Conservation (phyloP, 345 rosid genomes). For the Rhodomyrtus tomentosa region DNA sequence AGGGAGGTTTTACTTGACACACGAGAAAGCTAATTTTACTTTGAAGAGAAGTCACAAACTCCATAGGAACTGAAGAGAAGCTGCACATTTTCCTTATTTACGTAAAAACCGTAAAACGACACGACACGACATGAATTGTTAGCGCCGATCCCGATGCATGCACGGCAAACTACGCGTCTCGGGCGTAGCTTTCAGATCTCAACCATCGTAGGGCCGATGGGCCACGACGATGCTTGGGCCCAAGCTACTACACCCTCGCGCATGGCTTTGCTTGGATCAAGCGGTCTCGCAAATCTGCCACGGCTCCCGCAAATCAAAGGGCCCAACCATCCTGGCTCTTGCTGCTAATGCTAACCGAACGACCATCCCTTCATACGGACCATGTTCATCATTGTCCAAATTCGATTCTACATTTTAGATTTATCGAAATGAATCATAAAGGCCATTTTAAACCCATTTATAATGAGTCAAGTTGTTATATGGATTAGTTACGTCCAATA, state of each 20-base stretch:
- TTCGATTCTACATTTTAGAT: too few relatives aligned
- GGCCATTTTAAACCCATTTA: too few relatives aligned
- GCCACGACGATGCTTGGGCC: background rate
- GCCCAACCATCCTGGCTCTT: background rate
- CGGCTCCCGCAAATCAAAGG: background rate
- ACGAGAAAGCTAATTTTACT: too few relatives aligned
- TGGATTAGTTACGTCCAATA: too few relatives aligned
- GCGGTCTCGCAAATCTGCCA: background rate
- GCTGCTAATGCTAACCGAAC: background rate
- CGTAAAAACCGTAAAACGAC: background rate
- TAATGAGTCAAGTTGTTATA: too few relatives aligned
- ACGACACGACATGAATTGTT: background rate
- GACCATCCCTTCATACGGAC: background rate
- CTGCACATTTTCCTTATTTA: background rate
- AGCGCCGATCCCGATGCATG: background rate
- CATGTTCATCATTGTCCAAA: background rate
- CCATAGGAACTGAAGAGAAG: background rate
- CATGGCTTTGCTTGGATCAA: background rate
- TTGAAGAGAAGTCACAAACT: background rate
- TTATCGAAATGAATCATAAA: too few relatives aligned
- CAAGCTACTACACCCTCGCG: background rate
- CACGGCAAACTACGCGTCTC: background rate
- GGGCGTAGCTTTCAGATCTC: background rate
- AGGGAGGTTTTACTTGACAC: background rate
- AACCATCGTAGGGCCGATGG: background rate